phyloP scores from a whole-genome alignment of 2,329 filamentous ascomycete species.

The Aspergillus sp. region DNA sequence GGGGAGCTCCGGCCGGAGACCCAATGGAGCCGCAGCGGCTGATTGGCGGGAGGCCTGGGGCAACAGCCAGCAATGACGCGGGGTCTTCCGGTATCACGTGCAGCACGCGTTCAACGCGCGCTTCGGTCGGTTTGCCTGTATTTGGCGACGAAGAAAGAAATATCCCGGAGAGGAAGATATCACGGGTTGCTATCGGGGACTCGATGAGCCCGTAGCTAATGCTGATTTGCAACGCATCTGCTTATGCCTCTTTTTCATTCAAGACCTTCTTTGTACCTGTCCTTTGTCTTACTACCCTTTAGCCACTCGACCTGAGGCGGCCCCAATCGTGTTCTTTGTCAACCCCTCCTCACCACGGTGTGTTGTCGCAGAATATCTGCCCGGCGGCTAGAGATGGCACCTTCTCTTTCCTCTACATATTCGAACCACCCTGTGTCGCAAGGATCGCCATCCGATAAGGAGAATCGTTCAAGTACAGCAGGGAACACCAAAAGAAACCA shows the following conservation, averaged over 20 bases:
- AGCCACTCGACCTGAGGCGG: not conserved
- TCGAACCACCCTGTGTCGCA: conserved; percentile 34
- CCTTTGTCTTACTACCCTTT: not conserved
- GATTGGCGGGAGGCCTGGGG: conserved; percentile 14
- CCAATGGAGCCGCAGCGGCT: not conserved
- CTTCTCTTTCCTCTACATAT: conserved; percentile 18
- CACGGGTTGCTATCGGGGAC: not conserved
- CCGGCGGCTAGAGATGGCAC: conserved; percentile 32
- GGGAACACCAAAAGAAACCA: conserved; percentile 48
- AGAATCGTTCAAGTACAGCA: conserved; percentile 41
- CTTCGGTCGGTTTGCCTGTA: not conserved
- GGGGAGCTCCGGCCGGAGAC: conserved; percentile 12
- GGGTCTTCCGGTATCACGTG: conserved; percentile 17
- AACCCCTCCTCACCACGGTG: conserved; percentile 6
- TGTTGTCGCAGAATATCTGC: conserved; percentile 17
- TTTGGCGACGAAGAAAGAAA: not conserved
- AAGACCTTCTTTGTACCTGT: not conserved
- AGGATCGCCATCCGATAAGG: conserved; percentile 51
- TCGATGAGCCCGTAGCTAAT: not conserved
- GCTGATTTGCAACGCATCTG: not conserved
- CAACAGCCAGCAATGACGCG: conserved; percentile 14
- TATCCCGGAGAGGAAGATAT: not conserved
- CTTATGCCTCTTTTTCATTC: not conserved
- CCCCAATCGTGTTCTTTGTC: conserved; percentile 14
- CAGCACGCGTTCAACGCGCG: conserved; percentile 1